Evolutionary conservation across 306 rosid genomes (phyloP).

Genomic region (Vachellia pachyceras): DNA sequence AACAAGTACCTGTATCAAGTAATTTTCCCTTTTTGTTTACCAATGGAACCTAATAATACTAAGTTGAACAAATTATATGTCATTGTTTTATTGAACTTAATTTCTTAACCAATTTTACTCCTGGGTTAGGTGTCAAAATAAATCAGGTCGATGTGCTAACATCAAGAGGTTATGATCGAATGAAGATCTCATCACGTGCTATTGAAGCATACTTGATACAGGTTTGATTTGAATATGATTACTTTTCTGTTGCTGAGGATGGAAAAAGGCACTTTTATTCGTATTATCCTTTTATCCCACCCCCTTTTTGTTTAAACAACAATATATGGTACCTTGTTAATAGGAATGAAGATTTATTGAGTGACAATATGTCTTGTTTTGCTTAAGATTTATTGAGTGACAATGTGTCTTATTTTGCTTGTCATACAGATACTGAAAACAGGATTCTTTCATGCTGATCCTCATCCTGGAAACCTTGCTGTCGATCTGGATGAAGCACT

Average conservation of each 20-base stretch:
- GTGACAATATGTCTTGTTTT: constrained; percentile 9
- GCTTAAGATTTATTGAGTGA: not conserved
- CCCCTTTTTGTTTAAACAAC: not conserved
- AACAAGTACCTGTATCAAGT: too few relatives aligned
- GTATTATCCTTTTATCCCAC: not conserved
- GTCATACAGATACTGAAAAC: constrained; percentile 79
- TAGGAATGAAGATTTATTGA: constrained; percentile 6
- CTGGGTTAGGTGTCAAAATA: constrained; percentile 73
- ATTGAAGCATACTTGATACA: constrained; percentile 94
- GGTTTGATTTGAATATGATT: constrained; percentile 52
- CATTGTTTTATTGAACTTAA: constrained; percentile 22
- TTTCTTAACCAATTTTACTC: constrained; percentile 27
- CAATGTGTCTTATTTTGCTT: constrained; percentile 11
- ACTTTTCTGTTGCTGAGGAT: constrained; percentile 22
- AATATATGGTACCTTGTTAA: not conserved
- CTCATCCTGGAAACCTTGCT: constrained; percentile 97
- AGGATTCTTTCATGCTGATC: constrained; percentile 98
- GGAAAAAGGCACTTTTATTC: not conserved
- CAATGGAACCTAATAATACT: constrained; percentile 16
- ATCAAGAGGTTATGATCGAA: constrained; percentile 66
- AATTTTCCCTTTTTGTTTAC: constrained; percentile 1
- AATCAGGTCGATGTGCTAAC: constrained; percentile 64
- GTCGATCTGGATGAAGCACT: constrained; percentile 79
- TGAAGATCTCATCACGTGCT: constrained; percentile 73
- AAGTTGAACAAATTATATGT: constrained; percentile 6